Base-by-base conservation (phyloP, 176 grass and related monocot genomes). In the Aegilops sharonensis region DNA sequence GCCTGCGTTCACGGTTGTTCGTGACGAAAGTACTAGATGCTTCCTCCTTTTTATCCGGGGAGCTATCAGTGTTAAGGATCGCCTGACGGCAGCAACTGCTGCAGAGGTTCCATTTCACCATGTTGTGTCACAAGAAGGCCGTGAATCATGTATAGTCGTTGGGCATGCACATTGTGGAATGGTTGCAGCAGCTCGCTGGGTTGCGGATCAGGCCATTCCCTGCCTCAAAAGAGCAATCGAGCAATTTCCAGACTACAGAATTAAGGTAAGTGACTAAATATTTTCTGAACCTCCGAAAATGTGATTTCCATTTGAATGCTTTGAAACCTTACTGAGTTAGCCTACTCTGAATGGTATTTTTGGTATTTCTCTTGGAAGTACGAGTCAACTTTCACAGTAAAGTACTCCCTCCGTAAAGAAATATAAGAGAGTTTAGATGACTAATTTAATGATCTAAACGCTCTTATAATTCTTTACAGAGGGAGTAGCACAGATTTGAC, bases 141-240 rank as follows among this genome's bases (percentile, higher is more conserved):
- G 54, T 78, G 76, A 83, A 74, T 36, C 86, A 27, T 84, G 69
- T 78, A 62, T 92, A 47, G 81, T 95, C 62, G 17, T 65, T 77
- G 95, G 91, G 45, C 87, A 95, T 86, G 93, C 78, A 2, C 91
- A 98, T 73, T 91, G 89, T 79, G 93, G 95, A 80, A 95, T 98
- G 93, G 86, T 88, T 72, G 89, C 86, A 81, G 89, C 95, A 11
- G 95, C 95, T 80, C 91, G 89, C 37, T 95, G 95, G 93, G 89
- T 93, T 42, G 89, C 91, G 70, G 86, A 98, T 5, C 72, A 75
- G 42, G 72, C 72, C 12, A 93, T 90, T 82, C 93, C 93, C 4
- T 92, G 63, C 48, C 85, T 98, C 11, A 82, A 59, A 6, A 91
- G 80, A 72, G 89, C 89, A 75, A 27, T 98, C 20, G 79, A 82